These are phyloP conservation scores for Deinandra increscens DNA, from an alignment of 129 eudicot genomes.

Conservation along the genomic window DNA sequence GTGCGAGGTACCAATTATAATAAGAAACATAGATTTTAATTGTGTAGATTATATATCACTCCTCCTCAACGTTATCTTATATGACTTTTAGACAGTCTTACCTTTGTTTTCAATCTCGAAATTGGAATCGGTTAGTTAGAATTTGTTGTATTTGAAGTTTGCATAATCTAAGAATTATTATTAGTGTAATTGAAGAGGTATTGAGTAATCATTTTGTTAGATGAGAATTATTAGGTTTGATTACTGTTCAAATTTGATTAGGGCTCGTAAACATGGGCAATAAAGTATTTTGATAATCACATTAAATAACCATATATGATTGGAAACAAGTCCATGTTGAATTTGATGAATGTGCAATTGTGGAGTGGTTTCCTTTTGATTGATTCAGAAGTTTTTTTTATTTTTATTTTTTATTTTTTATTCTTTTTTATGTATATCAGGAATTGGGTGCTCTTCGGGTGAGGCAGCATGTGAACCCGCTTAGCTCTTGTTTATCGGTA, in stretches of 20 bases:
- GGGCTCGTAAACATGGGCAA: neutral
- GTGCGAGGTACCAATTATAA: constrained; percentile 26
- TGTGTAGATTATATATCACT: neutral
- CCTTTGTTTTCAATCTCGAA: no score
- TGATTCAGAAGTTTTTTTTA: neutral
- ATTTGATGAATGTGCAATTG: constrained; percentile 14
- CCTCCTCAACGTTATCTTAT: neutral
- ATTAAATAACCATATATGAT: neutral
- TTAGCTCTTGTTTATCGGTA: constrained; percentile 35
- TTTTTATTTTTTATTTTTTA: neutral
- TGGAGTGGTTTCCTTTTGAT: neutral
- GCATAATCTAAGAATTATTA: no score
- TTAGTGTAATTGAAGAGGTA: neutral
- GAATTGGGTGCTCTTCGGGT: constrained; percentile 53
- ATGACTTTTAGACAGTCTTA: no score
- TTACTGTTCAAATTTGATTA: neutral
- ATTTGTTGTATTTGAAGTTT: no score
- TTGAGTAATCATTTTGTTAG: no score
- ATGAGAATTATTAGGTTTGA: neutral
- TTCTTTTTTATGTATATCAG: constrained; percentile 29
- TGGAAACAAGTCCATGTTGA: constrained; percentile 1
- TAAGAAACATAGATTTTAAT: neutral
- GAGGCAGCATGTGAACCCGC: constrained; percentile 69
- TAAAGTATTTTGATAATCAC: neutral
- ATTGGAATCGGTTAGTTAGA: no score